phyloP scores from a whole-genome alignment of 805 yeast genomes.

The Candida hungchunana region DNA sequence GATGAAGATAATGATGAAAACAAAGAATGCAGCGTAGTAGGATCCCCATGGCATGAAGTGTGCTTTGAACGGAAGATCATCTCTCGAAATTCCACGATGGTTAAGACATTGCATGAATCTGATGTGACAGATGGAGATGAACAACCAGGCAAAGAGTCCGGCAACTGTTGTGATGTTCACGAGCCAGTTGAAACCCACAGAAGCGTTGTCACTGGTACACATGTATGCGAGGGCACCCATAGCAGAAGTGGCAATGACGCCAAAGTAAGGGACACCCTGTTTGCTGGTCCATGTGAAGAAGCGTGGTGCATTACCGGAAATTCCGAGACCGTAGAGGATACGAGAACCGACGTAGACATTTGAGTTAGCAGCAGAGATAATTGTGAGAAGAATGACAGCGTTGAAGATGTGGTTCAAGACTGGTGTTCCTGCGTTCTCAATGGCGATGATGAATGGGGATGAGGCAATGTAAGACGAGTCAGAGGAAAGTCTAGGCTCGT shows the following conservation, averaged over 20 bases:
- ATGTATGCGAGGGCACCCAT: constrained; percentile 65
- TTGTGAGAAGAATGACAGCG: constrained; percentile 61
- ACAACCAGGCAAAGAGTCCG: constrained; percentile 70
- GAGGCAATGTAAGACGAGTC: constrained; percentile 37
- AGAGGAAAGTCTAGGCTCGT: constrained; percentile 49
- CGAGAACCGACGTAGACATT: constrained; percentile 72
- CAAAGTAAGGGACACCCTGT: constrained; percentile 57
- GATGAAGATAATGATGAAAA: constrained; percentile 55
- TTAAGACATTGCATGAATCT: constrained; percentile 66
- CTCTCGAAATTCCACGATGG: constrained; percentile 60
- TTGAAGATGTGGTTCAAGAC: constrained; percentile 67
- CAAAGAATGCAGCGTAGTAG: constrained; percentile 54
- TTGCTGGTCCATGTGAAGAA: constrained; percentile 45
- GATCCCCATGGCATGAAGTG: constrained; percentile 62
- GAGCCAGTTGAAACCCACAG: constrained; percentile 65
- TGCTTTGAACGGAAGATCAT: constrained; percentile 72
- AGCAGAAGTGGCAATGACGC: constrained; percentile 52
- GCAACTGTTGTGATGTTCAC: constrained; percentile 71
- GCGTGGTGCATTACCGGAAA: constrained; percentile 54
- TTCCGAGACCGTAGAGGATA: constrained; percentile 59
- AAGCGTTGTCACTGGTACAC: constrained; percentile 46
- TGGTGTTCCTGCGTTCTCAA: constrained; percentile 60
- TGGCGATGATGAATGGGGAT: constrained; percentile 74
- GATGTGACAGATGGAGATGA: constrained; percentile 63
- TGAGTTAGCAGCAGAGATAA: constrained; percentile 75